Base-by-base conservation (phyloP, 768 basidiomycete genomes). In the Macrolepiota dolichaula region DNA sequence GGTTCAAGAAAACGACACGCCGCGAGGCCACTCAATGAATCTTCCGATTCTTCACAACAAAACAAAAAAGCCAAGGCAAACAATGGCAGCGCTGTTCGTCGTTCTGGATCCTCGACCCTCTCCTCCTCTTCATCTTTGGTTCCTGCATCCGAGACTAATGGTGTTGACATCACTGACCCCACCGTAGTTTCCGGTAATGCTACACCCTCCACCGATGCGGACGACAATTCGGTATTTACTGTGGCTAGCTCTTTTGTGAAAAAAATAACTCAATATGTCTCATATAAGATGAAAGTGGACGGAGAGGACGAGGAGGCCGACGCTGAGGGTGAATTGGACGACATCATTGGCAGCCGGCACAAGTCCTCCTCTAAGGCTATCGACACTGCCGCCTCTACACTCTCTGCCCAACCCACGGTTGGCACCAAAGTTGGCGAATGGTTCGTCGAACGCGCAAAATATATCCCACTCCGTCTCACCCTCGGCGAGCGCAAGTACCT, bases 401-500 rank as follows among this genome's bases (percentile, higher is more conserved):
- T 79, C 37, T 79, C 81, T 42, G 77, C 81, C 1, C 87, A 90
- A 67, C 89, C 91, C 2, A 73, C 77, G 29, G 67, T 84, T 11
- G 87, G 88, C 2, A 72, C 78, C 1, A 70, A 81, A 54, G 88
- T 92, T 3, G 91, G 90, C 63, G 91, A 93, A 63, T 92, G 92
- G 91, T 92, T 92, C 74, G 76, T 92, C 55, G 89, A 93, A 64
- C 85, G 92, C 38, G 78, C 91, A 24, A 89, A 89, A 71, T 91
- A 77, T 72, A 93, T 94, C 57, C 92, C 92, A 0, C 72, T 94
- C 29, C 91, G 92, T 24, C 77, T 94, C 29, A 87, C 86, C 1
- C 74, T 91, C 46, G 68, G 69, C 29, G 92, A 94, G 72, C 89
- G 92, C 64, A 94, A 94, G 72, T 91, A 80, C 71, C 87, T 94